phyloP scores from a whole-genome alignment of 495 filamentous ascomycete genomes.

The Aspergillus coremiiformis region DNA sequence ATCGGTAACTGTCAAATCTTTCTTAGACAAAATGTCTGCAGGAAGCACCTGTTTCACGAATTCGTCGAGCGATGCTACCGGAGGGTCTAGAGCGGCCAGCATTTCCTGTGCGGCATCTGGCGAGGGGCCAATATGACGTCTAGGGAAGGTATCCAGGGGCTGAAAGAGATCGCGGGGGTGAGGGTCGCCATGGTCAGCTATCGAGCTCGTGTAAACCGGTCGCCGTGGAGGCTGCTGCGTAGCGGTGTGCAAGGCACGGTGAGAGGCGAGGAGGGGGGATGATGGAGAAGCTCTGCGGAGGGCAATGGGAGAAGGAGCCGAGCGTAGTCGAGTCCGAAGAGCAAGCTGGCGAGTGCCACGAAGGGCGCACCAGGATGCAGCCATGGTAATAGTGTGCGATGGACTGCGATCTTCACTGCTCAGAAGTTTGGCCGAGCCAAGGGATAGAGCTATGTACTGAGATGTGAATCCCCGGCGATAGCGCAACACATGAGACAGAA shows the following conservation, averaged over 20 bases:
- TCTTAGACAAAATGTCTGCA: slow-evolving; percentile 67
- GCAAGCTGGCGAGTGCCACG: slow-evolving; percentile 38
- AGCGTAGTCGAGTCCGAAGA: slow-evolving; percentile 30
- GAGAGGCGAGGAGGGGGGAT: slow-evolving; percentile 20
- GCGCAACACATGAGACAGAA: slow-evolving; percentile 1
- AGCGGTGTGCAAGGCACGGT: slow-evolving; percentile 24
- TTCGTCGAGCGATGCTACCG: slow-evolving; percentile 65
- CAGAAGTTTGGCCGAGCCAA: neutral
- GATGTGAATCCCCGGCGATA: neutral
- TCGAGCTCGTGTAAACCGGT: slow-evolving; percentile 35
- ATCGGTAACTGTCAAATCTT: slow-evolving; percentile 40
- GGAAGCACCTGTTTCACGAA: slow-evolving; percentile 88
- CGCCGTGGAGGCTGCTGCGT: slow-evolving; percentile 25
- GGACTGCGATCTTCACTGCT: slow-evolving; percentile 1
- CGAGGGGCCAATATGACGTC: slow-evolving; percentile 92
- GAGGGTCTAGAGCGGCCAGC: slow-evolving; percentile 74
- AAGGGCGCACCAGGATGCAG: slow-evolving; percentile 38
- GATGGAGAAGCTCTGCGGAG: slow-evolving; percentile 23
- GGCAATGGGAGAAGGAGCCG: slow-evolving; percentile 23
- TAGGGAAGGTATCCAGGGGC: slow-evolving; percentile 62
- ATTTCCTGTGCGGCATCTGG: slow-evolving; percentile 64
- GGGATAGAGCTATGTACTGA: neutral
- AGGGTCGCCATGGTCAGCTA: slow-evolving; percentile 36
- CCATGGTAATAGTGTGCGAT: slow-evolving; percentile 28
- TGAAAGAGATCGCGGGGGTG: slow-evolving; percentile 40